Evolutionary conservation across 2,329 filamentous ascomycete genomes (phyloP).

Genomic region (Davidsoniella australis): DNA sequence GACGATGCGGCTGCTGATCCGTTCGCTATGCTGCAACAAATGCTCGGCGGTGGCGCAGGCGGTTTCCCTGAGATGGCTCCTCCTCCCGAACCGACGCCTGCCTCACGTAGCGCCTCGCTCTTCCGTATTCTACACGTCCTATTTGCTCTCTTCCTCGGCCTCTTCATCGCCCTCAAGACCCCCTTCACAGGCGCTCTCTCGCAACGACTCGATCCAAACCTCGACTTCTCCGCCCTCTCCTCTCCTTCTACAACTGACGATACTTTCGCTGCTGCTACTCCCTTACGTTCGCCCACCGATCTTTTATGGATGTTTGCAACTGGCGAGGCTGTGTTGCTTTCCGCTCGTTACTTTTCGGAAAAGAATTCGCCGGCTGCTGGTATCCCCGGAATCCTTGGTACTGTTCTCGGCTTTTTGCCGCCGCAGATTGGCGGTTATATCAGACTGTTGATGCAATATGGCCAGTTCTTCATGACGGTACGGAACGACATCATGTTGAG

Average conservation of each 20-base stretch:
- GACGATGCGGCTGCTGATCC: constrained; percentile 14
- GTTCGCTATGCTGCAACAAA: constrained; percentile 54
- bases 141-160: constrained; percentile 50
- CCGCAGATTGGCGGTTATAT: constrained; percentile 45
- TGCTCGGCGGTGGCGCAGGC: constrained; percentile 34
- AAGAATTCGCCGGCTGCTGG: constrained; percentile 36
- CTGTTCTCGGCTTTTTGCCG: constrained; percentile 47
- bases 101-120: constrained; percentile 25
- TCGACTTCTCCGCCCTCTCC: constrained; percentile 17
- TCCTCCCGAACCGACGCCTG: constrained; percentile 21
- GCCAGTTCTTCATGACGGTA: constrained; percentile 54
- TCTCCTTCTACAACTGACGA: constrained; percentile 16
- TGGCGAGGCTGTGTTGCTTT: constrained; percentile 55
- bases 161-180: constrained; percentile 52
- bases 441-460: constrained; percentile 44
- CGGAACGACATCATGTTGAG: constrained; percentile 58
- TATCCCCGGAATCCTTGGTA: constrained; percentile 34
- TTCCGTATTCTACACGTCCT: constrained; percentile 62
- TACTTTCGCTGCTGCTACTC: background rate
- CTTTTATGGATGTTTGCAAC: constrained; percentile 69
- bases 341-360: constrained; percentile 46
- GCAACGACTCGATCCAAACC: constrained; percentile 30
- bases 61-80: constrained; percentile 19
- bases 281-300: constrained; percentile 22
- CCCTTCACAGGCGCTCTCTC: constrained; percentile 50